A percentile compares a stretch with the other conserved stretches of the same genome.
Evolutionary conservation across 371 early-diverging fungal species (phyloP).

Genomic region (Coemansia sp.): DNA sequence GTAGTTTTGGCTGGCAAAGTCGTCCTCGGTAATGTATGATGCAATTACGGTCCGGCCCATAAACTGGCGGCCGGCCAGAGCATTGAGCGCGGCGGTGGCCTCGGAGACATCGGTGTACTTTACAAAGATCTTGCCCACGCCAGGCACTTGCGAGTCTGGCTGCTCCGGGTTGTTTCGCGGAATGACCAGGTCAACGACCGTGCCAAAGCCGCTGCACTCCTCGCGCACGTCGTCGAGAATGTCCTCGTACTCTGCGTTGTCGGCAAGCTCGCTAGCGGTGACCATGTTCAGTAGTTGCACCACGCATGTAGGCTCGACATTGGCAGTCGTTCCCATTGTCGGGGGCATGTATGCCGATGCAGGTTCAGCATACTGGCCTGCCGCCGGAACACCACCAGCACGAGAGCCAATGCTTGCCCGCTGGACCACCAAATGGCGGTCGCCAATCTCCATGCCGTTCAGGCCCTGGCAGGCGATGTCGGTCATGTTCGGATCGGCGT

Average conservation of each 20-base stretch:
- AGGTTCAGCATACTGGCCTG: no score
- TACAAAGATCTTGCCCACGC: conserved; percentile 93
- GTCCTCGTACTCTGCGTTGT: conserved; percentile 89
- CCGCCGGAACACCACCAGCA: conserved; percentile 41
- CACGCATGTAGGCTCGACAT: conserved; percentile 38
- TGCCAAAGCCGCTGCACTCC: conserved; percentile 88
- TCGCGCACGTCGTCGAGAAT: conserved; percentile 89
- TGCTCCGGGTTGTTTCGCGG: conserved; percentile 68
- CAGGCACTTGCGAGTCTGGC: conserved; percentile 56
- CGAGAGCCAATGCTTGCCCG: conserved; percentile 85
- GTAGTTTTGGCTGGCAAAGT: conserved; percentile 63
- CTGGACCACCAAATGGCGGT: conserved; percentile 92
- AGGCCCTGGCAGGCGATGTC: conserved; percentile 93
- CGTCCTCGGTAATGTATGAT: conserved; percentile 74
- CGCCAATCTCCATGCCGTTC: conserved; percentile 94
- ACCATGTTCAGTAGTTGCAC: conserved; percentile 96
- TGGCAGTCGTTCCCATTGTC: conserved; percentile 4
- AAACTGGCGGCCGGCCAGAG: conserved; percentile 93
- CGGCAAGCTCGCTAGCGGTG: conserved; percentile 78
- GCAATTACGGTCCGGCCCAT: conserved; percentile 91
- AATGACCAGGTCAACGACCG: conserved; percentile 76
- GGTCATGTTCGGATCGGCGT: conserved; percentile 81
- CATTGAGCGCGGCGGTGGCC: conserved; percentile 69
- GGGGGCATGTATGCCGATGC: no score
- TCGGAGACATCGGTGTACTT: conserved; percentile 64